phyloP scores from a whole-genome alignment of 148 eudicot genomes.

The Fagopyrum homotropicum region DNA sequence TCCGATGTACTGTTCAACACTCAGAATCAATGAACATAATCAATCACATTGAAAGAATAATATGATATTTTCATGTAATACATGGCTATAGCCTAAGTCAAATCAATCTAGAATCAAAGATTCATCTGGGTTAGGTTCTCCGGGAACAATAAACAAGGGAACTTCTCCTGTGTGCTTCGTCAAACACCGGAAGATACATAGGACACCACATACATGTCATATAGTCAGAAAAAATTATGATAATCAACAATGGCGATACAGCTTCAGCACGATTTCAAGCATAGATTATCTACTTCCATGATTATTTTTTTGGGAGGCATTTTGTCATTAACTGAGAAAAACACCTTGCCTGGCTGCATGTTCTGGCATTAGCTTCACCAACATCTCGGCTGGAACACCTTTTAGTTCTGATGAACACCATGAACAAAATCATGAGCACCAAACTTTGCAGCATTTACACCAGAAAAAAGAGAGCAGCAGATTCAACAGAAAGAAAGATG shows the following conservation, averaged over 20 bases:
- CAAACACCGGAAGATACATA: slow-evolving; percentile 6
- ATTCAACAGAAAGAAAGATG: neutral
- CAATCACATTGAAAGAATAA: slow-evolving; percentile 2
- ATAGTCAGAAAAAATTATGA: neutral
- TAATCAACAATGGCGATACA: neutral
- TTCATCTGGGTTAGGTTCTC: neutral
- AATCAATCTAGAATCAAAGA: neutral
- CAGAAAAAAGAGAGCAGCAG: neutral
- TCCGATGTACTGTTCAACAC: neutral
- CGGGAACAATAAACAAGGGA: slow-evolving; percentile 1
- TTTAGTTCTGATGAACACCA: slow-evolving; percentile 17
- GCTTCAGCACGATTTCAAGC: neutral
- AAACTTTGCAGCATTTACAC: neutral
- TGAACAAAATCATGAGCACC: neutral
- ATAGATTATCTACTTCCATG: neutral
- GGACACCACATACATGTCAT: neutral
- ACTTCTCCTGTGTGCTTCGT: slow-evolving; percentile 9
- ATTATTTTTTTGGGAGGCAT: neutral
- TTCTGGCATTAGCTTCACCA: slow-evolving; percentile 19
- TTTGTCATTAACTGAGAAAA: neutral
- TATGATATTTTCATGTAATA: slow-evolving; percentile 2
- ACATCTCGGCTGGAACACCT: slow-evolving; percentile 16
- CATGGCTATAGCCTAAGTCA: slow-evolving; percentile 1
- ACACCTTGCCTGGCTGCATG: slow-evolving; percentile 21
- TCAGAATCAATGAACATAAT: neutral